Evolutionary conservation across 164 flowering plant genomes (phyloP).

Genomic region (Cinnamomum chago): DNA sequence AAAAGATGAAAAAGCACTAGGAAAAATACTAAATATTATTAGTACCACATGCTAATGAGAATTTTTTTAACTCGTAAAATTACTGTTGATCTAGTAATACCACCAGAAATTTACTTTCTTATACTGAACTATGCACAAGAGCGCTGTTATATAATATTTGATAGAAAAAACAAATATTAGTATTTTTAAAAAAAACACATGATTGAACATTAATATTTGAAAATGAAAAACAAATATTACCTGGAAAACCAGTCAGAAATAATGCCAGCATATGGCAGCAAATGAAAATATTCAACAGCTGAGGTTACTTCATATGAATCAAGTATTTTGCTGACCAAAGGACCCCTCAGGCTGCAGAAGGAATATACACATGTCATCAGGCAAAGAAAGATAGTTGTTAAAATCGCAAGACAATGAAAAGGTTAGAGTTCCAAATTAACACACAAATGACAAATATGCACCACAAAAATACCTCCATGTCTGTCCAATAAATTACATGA

Average conservation of each 20-base stretch:
- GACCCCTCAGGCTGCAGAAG: conserved; percentile 63
- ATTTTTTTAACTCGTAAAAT: too few relatives aligned
- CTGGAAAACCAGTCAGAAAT: conserved; percentile 52
- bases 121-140: too few relatives aligned
- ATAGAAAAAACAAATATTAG: too few relatives aligned
- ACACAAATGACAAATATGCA: not conserved
- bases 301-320: conserved; percentile 35
- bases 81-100: too few relatives aligned
- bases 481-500: not conserved
- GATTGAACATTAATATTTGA: not conserved
- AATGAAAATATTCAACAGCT: conserved; percentile 60
- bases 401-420: not conserved
- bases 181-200: not conserved
- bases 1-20: not conserved
- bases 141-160: too few relatives aligned
- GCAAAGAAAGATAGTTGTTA: not conserved
- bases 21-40: too few relatives aligned
- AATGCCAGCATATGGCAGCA: conserved; percentile 64
- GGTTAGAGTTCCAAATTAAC: not conserved
- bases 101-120: too few relatives aligned
- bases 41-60: too few relatives aligned
- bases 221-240: conserved; percentile 24
- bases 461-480: not conserved
- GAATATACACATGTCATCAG: not conserved
- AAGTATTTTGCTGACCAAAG: conserved; percentile 36